These are phyloP conservation scores for Penicillium roqueforti DNA, from an alignment of 495 filamentous ascomycete species.

Conservation along the genomic window DNA sequence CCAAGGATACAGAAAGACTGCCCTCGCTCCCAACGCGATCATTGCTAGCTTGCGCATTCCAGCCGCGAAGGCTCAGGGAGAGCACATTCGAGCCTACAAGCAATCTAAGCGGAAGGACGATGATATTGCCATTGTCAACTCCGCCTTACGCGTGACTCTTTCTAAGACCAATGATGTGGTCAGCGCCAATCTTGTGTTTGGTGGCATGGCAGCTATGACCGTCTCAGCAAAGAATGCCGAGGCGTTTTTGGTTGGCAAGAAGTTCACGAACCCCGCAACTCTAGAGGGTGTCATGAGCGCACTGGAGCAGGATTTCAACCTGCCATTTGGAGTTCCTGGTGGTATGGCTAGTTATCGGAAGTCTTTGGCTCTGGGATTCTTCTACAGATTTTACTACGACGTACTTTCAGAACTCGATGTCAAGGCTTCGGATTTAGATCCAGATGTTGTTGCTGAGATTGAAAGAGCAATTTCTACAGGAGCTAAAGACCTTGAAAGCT, in stretches of 20 bases:
- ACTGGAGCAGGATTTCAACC: constrained; percentile 79
- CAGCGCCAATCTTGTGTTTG: constrained; percentile 74
- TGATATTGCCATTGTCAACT: constrained; percentile 94
- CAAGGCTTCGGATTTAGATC: constrained; percentile 41
- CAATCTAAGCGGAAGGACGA: constrained; percentile 95
- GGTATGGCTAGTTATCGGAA: constrained; percentile 97
- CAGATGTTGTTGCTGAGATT: constrained; percentile 54
- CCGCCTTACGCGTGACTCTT: constrained; percentile 68
- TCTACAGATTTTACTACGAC: constrained; percentile 85
- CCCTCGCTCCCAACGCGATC: constrained; percentile 74
- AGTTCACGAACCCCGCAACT: constrained; percentile 71
- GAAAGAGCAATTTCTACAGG: constrained; percentile 57
- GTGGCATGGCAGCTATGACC: constrained; percentile 86
- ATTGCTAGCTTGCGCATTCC: constrained; percentile 86
- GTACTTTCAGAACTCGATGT: constrained; percentile 49
- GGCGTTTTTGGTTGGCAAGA: constrained; percentile 67
- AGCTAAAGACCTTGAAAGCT: constrained; percentile 44
- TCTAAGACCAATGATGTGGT: constrained; percentile 61
- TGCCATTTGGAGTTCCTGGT: constrained; percentile 82
- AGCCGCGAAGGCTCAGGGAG: constrained; percentile 51
- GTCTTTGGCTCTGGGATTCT: constrained; percentile 81
- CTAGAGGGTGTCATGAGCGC: constrained; percentile 85
- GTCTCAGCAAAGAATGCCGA: constrained; percentile 74
- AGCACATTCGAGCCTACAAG: constrained; percentile 71
- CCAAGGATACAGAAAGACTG: constrained; percentile 82